Conservation (phyloP, 1,284 basidiomycete genomes). For the Microbotryomycetes sp. region DNA sequence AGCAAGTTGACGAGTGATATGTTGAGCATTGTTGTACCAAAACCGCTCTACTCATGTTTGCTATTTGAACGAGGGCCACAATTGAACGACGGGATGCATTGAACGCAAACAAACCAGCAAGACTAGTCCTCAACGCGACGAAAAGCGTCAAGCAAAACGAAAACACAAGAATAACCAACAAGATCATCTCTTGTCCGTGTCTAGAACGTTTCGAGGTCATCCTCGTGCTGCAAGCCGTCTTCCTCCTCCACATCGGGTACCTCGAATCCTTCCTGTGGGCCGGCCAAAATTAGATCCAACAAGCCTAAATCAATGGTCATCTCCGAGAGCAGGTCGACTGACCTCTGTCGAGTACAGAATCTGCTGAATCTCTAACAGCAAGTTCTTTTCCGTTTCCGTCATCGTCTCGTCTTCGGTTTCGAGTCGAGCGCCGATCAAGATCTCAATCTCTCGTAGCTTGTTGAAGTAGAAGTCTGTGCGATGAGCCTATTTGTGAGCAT, state of each 20-base stretch:
- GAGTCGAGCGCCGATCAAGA: conserved; percentile 55
- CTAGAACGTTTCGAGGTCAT: conserved; percentile 36
- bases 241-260: conserved; percentile 50
- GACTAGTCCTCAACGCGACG: too few species aligned
- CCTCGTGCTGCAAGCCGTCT: conserved; percentile 9
- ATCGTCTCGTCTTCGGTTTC: conserved; percentile 31
- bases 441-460: conserved; percentile 95
- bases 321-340: conserved; percentile 30
- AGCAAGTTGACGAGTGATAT: too few species aligned
- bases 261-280: conserved; percentile 57
- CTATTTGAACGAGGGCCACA: too few species aligned
- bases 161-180: too few species aligned
- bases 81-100: too few species aligned
- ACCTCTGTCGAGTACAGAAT: conserved; percentile 95
- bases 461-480: conserved; percentile 84
- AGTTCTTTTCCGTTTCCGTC: conserved; percentile 55
- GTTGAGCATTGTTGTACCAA: too few species aligned
- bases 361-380: conserved; percentile 77
- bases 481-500: conserved; percentile 22
- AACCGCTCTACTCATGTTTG: too few species aligned
- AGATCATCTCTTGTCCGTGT: too few species aligned
- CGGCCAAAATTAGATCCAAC: not conserved
- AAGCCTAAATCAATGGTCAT: not conserved
- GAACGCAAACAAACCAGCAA: too few species aligned
- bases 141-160: too few species aligned